These are phyloP conservation scores for Candida chauliodis DNA, from an alignment of 805 yeast species.

Conservation along the genomic window DNA sequence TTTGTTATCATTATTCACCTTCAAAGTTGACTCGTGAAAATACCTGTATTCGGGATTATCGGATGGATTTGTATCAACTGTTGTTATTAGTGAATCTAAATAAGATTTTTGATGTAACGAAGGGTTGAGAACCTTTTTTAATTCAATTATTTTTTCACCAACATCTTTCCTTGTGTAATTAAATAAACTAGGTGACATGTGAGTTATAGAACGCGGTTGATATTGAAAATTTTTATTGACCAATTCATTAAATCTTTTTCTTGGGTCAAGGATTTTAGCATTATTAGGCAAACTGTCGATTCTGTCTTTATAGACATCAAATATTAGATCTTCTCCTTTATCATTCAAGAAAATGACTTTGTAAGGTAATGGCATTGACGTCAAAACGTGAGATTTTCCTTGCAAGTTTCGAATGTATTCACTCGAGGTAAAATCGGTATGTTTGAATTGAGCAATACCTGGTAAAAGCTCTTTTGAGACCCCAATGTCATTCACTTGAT, in stretches of 20 bases:
- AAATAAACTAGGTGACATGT: conserved; percentile 1
- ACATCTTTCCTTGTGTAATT: conserved; percentile 4
- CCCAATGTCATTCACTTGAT: conserved; percentile 19
- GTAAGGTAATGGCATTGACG: conserved; percentile 32
- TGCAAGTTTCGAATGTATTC: conserved; percentile 32
- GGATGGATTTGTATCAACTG: not conserved
- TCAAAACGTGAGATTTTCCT: conserved; percentile 34
- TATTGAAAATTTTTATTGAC: not conserved
- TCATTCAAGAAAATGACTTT: conserved; percentile 25
- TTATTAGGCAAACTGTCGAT: conserved; percentile 12
- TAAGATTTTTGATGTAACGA: conserved; percentile 19
- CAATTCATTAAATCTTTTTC: conserved; percentile 24
- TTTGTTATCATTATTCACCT: conserved; percentile 25
- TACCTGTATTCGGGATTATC: conserved; percentile 21
- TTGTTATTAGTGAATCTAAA: conserved; percentile 4
- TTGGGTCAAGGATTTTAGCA: conserved; percentile 25
- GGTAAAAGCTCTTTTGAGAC: conserved; percentile 27
- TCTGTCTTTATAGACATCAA: conserved; percentile 14
- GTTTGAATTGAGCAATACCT: conserved; percentile 31
- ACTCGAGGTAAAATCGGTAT: conserved; percentile 18
- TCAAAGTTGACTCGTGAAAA: conserved; percentile 31
- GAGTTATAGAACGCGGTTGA: not conserved
- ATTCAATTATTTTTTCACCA: not conserved
- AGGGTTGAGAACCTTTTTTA: conserved; percentile 2
- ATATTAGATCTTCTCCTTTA: conserved; percentile 27